Conservation (phyloP, 305 asterid genomes). For the Rubia balearica region DNA sequence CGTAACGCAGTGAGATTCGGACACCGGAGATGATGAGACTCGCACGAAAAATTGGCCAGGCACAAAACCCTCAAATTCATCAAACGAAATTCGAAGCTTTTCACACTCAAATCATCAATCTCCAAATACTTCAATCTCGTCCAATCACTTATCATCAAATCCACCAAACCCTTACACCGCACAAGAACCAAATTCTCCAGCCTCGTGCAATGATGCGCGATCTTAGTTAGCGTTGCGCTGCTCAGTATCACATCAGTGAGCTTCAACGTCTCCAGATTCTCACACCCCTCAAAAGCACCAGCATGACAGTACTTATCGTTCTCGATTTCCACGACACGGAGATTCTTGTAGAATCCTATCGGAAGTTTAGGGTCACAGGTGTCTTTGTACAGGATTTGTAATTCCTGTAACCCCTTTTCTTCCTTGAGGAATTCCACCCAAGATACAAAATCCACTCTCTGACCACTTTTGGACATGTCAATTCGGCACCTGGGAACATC, state of each 20-base stretch:
- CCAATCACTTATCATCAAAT: background rate
- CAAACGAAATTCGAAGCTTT: background rate
- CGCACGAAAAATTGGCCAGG: background rate
- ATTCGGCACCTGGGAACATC: background rate
- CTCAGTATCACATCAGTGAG: background rate
- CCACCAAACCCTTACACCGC: background rate
- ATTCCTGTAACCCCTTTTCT: background rate
- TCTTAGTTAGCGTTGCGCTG: background rate
- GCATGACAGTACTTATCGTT: too few species aligned
- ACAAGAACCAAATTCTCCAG: slow-evolving; percentile 5
- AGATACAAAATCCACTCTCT: background rate
- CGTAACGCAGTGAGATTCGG: background rate
- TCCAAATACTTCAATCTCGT: background rate
- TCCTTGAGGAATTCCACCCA: background rate
- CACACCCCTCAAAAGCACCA: background rate
- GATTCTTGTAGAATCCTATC: background rate
- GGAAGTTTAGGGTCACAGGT: background rate
- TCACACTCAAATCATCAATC: background rate
- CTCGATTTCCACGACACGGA: background rate
- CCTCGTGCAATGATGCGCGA: background rate
- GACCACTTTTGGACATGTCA: background rate
- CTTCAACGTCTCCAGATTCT: slow-evolving; percentile 5
- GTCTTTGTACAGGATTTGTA: background rate
- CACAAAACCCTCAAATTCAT: slow-evolving; percentile 3
- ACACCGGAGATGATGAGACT: background rate